Evolutionary conservation across 495 filamentous ascomycete genomes (phyloP).

Genomic region (Penicillium desertorum): DNA sequence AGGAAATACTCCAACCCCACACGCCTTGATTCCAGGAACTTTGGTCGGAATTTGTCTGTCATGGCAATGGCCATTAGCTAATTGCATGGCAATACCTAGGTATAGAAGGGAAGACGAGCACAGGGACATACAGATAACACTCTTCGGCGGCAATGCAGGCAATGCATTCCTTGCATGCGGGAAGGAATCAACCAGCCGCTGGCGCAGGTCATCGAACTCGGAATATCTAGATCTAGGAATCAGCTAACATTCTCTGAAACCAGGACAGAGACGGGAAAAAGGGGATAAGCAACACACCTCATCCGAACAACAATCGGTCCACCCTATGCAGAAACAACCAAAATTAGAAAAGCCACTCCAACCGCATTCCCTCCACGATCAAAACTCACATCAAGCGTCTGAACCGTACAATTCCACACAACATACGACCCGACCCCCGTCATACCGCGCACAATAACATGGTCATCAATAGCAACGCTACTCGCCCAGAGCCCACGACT

Average conservation of each 20-base stretch:
- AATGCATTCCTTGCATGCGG: conserved; percentile 64
- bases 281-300: conserved; percentile 38
- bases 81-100: not conserved
- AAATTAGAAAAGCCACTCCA: conserved; percentile 25
- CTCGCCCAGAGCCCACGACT: conserved; percentile 66
- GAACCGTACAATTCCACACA: conserved; percentile 70
- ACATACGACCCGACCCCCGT: conserved; percentile 69
- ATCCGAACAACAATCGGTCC: conserved; percentile 61
- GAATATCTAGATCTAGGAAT: conserved; percentile 55
- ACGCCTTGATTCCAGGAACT: conserved; percentile 65
- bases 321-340: conserved; percentile 40
- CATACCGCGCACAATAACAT: conserved; percentile 61
- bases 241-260: not conserved
- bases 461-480: conserved; percentile 64
- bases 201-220: conserved; percentile 66
- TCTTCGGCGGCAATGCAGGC: conserved; percentile 68
- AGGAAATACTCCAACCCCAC: conserved; percentile 69
- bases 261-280: not conserved
- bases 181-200: conserved; percentile 60
- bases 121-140: conserved; percentile 58
- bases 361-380: conserved; percentile 4
- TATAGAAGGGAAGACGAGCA: no score
- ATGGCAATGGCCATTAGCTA: conserved; percentile 17
- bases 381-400: conserved; percentile 64
- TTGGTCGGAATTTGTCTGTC: conserved; percentile 62